Base-by-base conservation (phyloP, 2,329 filamentous ascomycete species). In the Cladosporium sp. region DNA sequence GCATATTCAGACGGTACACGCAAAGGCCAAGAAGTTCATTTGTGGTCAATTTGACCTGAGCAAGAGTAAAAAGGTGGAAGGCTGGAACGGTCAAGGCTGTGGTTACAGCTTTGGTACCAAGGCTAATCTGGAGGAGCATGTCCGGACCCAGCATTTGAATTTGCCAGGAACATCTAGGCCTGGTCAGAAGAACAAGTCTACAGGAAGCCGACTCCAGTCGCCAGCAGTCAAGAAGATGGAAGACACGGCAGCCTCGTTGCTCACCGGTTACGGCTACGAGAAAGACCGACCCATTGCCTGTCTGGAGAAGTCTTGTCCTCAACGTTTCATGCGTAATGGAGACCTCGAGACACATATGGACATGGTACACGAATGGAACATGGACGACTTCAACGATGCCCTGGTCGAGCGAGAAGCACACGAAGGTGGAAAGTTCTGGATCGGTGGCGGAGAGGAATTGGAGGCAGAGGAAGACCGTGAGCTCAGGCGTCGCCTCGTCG, bases 91-190 rank as follows among this genome's bases (percentile, higher is more conserved):
- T 18, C 69, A 76, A 8, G 75, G 82, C 43, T 97, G 92, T 62
- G 86, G 85, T 2, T 79, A 82, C 53, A 78, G 78, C 30, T 93
- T 94, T 62, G 79, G 80, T 52, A 86, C 85, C 54, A 95, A 94
- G 67, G 78, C 81, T 15, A 83, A 82, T 25, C 77, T 96, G 0
- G 86, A 92, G 66, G 86, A 93, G 57, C 92, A 97, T 64, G 78
- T 96, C 38, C 83, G 88, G 16, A 89, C 85, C 41, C 79, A 88
- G 18, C 92, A 97, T 65, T 73, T 95, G 20, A 43, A 36, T 29
- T 41, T 51, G 16, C 38, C 46, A 2, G 35, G 48, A 45, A 51
- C 50, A 51, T 51, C 45, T 50, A 39, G 25, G 22, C 29, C 32
- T 33, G 30, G 25, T 29, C 52, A 33, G 42, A 51, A 29, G 43